Base-by-base conservation (phyloP, 306 rosid species). In the Nissolia schottii region DNA sequence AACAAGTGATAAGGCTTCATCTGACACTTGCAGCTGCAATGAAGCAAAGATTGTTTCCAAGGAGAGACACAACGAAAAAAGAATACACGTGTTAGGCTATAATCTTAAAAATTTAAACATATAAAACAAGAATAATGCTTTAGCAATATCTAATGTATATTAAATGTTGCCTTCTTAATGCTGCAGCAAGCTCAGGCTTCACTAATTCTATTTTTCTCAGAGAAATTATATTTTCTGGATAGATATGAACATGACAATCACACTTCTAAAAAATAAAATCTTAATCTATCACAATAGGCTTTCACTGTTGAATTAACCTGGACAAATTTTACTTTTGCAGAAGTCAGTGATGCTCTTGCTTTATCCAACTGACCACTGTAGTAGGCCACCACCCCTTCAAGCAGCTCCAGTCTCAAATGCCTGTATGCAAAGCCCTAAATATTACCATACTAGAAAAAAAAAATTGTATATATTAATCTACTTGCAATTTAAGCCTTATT, bases 321-420 rank as follows among this genome's bases (percentile, higher is more conserved):
- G 31, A 20, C 69, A 76, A 87, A 85, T 69, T 91, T 93, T 20
- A 68, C 78, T 64, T 43, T 87, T 18, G 98, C 98, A 16, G 90
- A 82, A 60, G 78, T 63, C 78, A 94, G 71, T 50, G 84, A 85
- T 71, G 67, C 65, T 60, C 82, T 85, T 22, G 96, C 79, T 82
- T 85, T 87, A 46, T 83, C 95, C 68, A 86, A 76, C 70, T 80
- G 90, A 40, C 92, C 93, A 67, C 75, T 77, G 53, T 94, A 94
- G 82, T 86, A 94, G 10, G 98, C 97, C 76, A 92, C 96, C 67
- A 91, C 96, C 56, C 97, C 97, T 83, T 94, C 98, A 76, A 94
- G 87, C 65, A 94, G 82, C 85, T 94, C 97, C 41, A 94, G 84
- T 77, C 97, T 89, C 83, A 94, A 86, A 79, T 80, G 83, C 81